Evolutionary conservation across 1,284 basidiomycete species (phyloP).

Genomic region (Thecaphora thlaspeos): DNA sequence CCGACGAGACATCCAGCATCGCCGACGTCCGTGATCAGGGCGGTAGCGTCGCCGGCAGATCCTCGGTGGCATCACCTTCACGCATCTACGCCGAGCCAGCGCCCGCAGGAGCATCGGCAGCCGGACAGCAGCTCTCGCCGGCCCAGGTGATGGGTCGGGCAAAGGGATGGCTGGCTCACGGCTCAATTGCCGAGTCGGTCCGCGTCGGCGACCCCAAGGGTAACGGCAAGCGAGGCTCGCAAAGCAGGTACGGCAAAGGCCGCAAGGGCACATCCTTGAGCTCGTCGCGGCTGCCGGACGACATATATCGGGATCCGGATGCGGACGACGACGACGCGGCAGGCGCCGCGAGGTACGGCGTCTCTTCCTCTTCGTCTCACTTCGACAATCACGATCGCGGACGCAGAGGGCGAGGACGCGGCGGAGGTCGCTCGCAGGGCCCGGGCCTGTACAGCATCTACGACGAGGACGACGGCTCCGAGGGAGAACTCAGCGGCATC

Average conservation of each 20-base stretch:
- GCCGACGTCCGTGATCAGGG: slow-evolving; percentile 1
- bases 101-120: background rate
- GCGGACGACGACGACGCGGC: background rate
- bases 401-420: background rate
- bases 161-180: slow-evolving; percentile 39
- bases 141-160: slow-evolving; percentile 5
- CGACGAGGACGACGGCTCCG: slow-evolving; percentile 23
- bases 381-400: background rate
- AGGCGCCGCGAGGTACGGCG: background rate
- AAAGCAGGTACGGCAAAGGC: background rate
- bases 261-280: background rate
- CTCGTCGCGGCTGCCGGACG: background rate
- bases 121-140: slow-evolving; percentile 1
- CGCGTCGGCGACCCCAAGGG: background rate
- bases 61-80: background rate
- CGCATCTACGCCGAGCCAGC: background rate
- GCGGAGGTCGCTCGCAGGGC: background rate
- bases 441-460: slow-evolving; percentile 25
- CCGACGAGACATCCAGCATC: slow-evolving; percentile 13
- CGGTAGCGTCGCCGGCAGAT: background rate
- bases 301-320: background rate
- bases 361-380: background rate
- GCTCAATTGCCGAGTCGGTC: slow-evolving; percentile 10
- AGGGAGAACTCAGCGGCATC: slow-evolving; percentile 19
- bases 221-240: background rate